Conservation (phyloP, 345 rosid species). For the Pseudoturritis turrita region DNA sequence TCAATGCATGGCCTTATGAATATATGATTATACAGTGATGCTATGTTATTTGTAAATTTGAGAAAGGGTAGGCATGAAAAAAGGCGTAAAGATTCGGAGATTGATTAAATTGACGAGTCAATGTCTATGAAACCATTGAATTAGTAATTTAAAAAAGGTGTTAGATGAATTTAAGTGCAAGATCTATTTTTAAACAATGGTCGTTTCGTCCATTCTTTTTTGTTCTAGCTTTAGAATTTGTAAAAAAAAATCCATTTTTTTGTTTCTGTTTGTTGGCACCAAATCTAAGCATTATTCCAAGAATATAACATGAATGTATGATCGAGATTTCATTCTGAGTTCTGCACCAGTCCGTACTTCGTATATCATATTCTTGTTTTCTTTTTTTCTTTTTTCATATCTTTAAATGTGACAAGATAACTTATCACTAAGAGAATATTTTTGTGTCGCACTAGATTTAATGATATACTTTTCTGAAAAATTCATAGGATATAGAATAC, state of each 20-base stretch:
- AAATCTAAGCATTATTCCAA: conserved; percentile 29
- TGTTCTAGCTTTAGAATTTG: conserved; percentile 7
- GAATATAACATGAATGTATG: conserved; percentile 32
- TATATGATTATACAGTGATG: neutral
- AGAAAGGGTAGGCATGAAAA: conserved; percentile 1
- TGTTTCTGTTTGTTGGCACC: conserved; percentile 11
- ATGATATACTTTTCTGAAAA: neutral
- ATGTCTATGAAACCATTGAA: conserved; percentile 7
- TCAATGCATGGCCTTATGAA: neutral
- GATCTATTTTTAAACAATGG: conserved; percentile 8
- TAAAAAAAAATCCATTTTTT: neutral
- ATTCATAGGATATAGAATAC: neutral
- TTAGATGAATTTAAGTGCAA: conserved; percentile 11
- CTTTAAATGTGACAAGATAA: conserved; percentile 20
- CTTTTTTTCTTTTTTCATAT: neutral
- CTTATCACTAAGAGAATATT: conserved; percentile 25
- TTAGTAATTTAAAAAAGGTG: neutral
- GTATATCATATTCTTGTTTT: conserved; percentile 6
- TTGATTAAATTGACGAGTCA: conserved; percentile 2
- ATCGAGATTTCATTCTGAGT: conserved; percentile 21
- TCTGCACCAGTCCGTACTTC: conserved; percentile 28
- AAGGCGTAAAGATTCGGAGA: neutral
- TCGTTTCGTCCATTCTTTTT: conserved; percentile 28
- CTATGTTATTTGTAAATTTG: neutral
- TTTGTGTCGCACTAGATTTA: neutral